These are phyloP conservation scores for Colletotrichum gloeosporioides DNA, from an alignment of 2,329 filamentous ascomycete genomes.

Conservation along the genomic window DNA sequence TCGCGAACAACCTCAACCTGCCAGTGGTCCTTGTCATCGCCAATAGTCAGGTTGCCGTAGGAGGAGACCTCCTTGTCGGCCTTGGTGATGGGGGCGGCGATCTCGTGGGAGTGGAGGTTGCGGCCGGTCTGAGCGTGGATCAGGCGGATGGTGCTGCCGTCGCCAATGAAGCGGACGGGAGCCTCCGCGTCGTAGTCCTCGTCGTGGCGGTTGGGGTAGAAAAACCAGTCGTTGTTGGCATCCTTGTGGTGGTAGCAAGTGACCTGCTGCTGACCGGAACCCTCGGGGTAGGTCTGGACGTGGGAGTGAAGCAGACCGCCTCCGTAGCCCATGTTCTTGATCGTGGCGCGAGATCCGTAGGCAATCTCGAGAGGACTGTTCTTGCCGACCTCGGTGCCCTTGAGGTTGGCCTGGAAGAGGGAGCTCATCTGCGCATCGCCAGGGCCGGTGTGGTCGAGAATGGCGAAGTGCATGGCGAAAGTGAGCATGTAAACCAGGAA, in stretches of 20 bases:
- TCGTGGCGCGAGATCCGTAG: conserved; percentile 83
- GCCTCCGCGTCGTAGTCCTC: conserved; percentile 74
- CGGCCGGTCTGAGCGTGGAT: conserved; percentile 96
- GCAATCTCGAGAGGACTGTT: conserved; percentile 94
- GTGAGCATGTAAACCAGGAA: conserved; percentile 93
- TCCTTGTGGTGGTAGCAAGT: conserved; percentile 99
- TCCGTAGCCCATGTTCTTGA: conserved; percentile 99
- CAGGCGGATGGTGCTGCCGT: conserved; percentile 81
- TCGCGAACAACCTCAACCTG: conserved; percentile 89
- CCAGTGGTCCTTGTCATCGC: conserved; percentile 99
- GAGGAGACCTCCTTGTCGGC: conserved; percentile 90
- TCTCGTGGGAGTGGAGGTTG: conserved; percentile 93
- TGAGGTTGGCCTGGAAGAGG: conserved; percentile 95
- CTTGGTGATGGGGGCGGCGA: conserved; percentile 89
- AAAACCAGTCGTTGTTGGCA: conserved; percentile 99
- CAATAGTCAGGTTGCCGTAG: conserved; percentile 94
- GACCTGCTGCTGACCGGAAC: conserved; percentile 92
- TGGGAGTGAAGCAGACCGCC: conserved; percentile 96
- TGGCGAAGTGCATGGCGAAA: conserved; percentile 92
- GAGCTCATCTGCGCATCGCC: conserved; percentile 99
- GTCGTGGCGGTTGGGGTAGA: conserved; percentile 89
- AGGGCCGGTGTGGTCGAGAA: conserved; percentile 91
- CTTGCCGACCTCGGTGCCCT: conserved; percentile 91
- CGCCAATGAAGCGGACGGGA: conserved; percentile 77
- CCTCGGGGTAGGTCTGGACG: conserved; percentile 94